Evolutionary conservation across 176 grass and related monocot genomes (phyloP).

Genomic region (Poa pratensis): DNA sequence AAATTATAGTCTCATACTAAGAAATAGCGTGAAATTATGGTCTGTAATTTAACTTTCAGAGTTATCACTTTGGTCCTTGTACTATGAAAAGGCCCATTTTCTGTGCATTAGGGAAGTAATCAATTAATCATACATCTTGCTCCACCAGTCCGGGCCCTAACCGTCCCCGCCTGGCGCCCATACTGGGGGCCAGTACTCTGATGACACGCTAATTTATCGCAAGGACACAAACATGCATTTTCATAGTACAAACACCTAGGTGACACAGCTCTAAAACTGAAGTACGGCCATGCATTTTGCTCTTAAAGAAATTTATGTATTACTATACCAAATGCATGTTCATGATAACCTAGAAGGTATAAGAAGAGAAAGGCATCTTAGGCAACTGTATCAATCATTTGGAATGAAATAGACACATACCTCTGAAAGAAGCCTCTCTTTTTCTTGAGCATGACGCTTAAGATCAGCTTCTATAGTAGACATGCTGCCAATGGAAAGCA

Average conservation of each 20-base stretch:
- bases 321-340: conserved; percentile 2
- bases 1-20: conserved; percentile 9
- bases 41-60: neutral
- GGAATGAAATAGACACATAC: conserved; percentile 46
- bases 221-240: conserved; percentile 5
- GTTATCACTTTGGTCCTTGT: neutral
- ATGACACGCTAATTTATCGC: neutral
- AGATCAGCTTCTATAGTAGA: conserved; percentile 81
- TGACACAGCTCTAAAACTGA: neutral
- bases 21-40: conserved; percentile 9
- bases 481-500: conserved; percentile 74
- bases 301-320: conserved; percentile 27
- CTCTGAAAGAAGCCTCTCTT: conserved; percentile 91
- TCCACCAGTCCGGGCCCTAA: neutral
- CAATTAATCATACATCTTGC: neutral
- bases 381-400: neutral
- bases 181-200: neutral
- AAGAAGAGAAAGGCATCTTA: conserved; percentile 18
- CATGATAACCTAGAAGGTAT: neutral
- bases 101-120: neutral
- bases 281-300: neutral
- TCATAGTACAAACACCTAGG: conserved; percentile 4
- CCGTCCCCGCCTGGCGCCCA: neutral
- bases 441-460: conserved; percentile 83
- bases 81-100: conserved; percentile 1